phyloP scores from a whole-genome alignment of 768 basidiomycete species.

The Boletus vermiculosoides region DNA sequence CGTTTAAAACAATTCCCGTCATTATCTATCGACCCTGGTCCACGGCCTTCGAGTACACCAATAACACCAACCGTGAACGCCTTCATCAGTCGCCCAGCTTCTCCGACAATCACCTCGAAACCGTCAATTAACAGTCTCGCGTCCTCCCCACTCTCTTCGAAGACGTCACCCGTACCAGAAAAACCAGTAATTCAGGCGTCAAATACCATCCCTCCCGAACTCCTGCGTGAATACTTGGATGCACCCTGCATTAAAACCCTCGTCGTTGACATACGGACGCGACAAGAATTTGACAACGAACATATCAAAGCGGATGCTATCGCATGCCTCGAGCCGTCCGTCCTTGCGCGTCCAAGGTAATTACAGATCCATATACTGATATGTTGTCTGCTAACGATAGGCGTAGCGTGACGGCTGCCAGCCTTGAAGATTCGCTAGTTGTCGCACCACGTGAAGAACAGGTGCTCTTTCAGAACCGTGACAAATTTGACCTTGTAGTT shows the following conservation, averaged over 20 bases:
- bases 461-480: constrained; percentile 76
- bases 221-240: constrained; percentile 58
- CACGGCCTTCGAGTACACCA: constrained; percentile 69
- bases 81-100: constrained; percentile 62
- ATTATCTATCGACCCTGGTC: constrained; percentile 45
- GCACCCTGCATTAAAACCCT: constrained; percentile 55
- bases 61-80: constrained; percentile 55
- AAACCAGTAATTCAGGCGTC: constrained; percentile 55
- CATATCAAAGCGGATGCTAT: constrained; percentile 67
- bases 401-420: constrained; percentile 59
- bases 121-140: constrained; percentile 42
- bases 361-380: constrained; percentile 20
- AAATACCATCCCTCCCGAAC: constrained; percentile 58
- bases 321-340: constrained; percentile 82
- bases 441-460: constrained; percentile 70
- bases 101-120: constrained; percentile 48
- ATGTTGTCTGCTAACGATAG: constrained; percentile 8
- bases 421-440: constrained; percentile 72
- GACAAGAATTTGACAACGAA: constrained; percentile 72
- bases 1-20: constrained; percentile 38
- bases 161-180: constrained; percentile 27
- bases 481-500: constrained; percentile 86
- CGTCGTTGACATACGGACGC: constrained; percentile 78
- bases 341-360: constrained; percentile 68
- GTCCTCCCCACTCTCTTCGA: constrained; percentile 33